Percentiles rank a stretch among this genome's conserved stretches.
phyloP scores from a whole-genome alignment of 1,284 basidiomycete species.

The Ustilago vetiveriae region DNA sequence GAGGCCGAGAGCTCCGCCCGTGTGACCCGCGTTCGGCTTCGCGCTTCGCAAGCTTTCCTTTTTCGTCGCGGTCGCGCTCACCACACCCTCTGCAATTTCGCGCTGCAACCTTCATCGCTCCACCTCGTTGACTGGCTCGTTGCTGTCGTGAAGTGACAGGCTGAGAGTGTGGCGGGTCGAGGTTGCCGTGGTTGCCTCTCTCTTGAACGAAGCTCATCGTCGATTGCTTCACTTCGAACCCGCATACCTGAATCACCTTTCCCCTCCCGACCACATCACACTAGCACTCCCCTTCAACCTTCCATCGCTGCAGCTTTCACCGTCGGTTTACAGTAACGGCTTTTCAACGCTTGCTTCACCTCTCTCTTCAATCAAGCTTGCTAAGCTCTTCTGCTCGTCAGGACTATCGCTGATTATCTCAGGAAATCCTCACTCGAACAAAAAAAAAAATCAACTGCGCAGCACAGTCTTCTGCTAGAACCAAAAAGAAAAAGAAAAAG shows the following conservation, averaged over 20 bases:
- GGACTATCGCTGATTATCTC: too few species aligned
- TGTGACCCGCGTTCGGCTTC: not conserved
- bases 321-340: slow-evolving; percentile 7
- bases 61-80: slow-evolving; percentile 21
- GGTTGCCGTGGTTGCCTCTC: not conserved
- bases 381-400: too few species aligned
- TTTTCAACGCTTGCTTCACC: not conserved
- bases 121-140: not conserved
- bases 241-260: not conserved
- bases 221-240: not conserved
- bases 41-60: not conserved
- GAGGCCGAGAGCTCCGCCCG: not conserved
- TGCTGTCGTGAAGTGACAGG: slow-evolving; percentile 1
- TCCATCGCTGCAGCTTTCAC: not conserved
- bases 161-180: not conserved
- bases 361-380: too few species aligned
- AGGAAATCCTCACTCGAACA: not conserved
- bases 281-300: not conserved
- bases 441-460: slow-evolving; percentile 2
- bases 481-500: slow-evolving; percentile 4
- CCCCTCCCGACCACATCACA: not conserved
- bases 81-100: not conserved
- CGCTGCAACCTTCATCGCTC: slow-evolving; percentile 15
- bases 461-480: slow-evolving; percentile 2
- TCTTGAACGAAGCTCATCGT: not conserved